Conservation (phyloP, 1,284 basidiomycete species). For the Caloboletus inedulis region DNA sequence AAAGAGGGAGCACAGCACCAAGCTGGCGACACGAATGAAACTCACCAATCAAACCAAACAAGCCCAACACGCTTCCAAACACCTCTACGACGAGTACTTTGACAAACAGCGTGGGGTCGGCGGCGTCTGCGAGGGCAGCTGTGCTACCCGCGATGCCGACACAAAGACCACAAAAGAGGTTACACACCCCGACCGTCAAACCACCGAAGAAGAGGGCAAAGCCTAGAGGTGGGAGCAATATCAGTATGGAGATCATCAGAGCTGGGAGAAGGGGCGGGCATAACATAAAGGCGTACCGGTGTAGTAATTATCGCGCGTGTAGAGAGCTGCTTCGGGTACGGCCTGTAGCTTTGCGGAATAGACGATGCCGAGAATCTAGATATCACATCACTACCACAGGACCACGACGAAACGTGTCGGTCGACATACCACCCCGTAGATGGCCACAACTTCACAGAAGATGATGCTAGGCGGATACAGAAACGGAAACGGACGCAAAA, state of each 20-base stretch:
- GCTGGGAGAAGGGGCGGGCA: not conserved
- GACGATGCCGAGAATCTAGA: conserved; percentile 89
- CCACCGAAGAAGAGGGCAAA: conserved; percentile 95
- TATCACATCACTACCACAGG: no score
- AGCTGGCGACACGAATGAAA: conserved; percentile 15
- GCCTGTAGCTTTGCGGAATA: conserved; percentile 77
- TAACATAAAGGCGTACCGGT: conserved; percentile 75
- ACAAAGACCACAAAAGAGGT: conserved; percentile 88
- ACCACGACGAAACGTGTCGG: not conserved
- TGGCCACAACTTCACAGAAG: conserved; percentile 98
- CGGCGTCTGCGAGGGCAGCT: conserved; percentile 88
- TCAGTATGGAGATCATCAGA: not conserved
- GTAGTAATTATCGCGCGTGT: conserved; percentile 85
- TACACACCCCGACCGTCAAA: conserved; percentile 85
- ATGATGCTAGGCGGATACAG: conserved; percentile 70
- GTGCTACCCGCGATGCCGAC: conserved; percentile 92
- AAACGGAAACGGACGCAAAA: not conserved
- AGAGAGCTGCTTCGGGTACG: conserved; percentile 61
- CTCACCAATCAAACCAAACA: conserved; percentile 89
- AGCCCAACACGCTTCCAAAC: conserved; percentile 88
- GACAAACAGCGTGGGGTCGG: conserved; percentile 89
- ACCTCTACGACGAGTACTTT: conserved; percentile 95
- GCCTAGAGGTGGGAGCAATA: conserved; percentile 42
- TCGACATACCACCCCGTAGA: conserved; percentile 84
- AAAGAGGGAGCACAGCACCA: not conserved